Percentiles rank a stretch among this genome's conserved stretches.
Evolutionary conservation across 2,329 filamentous ascomycete genomes (phyloP).

Genomic region (Penicillium sp.): DNA sequence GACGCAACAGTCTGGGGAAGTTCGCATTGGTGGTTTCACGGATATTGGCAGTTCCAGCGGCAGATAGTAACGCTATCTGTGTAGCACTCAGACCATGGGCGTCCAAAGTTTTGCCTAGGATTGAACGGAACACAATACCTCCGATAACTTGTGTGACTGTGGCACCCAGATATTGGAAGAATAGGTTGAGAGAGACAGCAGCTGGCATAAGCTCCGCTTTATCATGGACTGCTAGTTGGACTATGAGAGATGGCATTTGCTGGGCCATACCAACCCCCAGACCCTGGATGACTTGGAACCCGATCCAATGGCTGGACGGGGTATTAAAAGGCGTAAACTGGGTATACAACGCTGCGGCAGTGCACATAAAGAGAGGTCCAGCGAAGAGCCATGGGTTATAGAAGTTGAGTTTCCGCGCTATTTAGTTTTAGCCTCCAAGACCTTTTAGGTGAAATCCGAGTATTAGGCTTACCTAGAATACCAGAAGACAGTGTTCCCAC

Average conservation of each 20-base stretch:
- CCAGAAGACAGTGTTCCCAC: neutral
- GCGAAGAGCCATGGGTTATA: conserved; percentile 6
- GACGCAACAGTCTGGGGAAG: neutral
- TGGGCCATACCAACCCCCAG: conserved; percentile 5
- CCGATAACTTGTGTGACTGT: conserved; percentile 1
- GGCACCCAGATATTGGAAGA: conserved; percentile 5
- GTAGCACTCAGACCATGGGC: neutral
- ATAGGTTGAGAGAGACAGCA: conserved; percentile 2
- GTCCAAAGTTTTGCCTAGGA: neutral
- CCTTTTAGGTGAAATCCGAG: neutral
- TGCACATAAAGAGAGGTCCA: conserved; percentile 6
- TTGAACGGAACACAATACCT: neutral
- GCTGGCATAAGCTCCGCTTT: conserved; percentile 1
- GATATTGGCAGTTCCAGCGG: neutral
- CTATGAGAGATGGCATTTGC: conserved; percentile 7
- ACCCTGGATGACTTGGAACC: conserved; percentile 8
- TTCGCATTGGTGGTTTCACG: neutral
- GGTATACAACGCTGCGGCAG: neutral
- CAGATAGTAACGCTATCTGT: neutral
- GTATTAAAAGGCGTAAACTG: conserved; percentile 1
- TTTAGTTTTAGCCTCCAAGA: neutral
- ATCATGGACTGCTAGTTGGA: conserved; percentile 3
- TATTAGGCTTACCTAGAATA: neutral
- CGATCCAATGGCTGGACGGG: conserved; percentile 7
- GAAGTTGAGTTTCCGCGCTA: neutral